phyloP scores from a whole-genome alignment of 352 stramenopile species.

The Phytopythium montanum region DNA sequence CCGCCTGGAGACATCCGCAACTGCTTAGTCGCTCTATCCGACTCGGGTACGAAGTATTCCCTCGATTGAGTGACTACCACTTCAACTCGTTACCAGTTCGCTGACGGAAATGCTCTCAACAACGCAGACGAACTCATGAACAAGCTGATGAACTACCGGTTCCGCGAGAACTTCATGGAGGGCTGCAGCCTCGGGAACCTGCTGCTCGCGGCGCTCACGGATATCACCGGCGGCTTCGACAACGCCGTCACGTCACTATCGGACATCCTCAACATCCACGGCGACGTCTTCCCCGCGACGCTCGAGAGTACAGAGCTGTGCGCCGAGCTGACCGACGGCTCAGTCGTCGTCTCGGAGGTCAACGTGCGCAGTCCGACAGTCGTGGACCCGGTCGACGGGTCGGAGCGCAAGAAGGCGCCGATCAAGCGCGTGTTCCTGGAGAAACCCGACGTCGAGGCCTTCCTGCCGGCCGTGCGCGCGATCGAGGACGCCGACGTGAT shows the following conservation, averaged over 20 bases:
- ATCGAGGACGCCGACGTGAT: constrained; percentile 88
- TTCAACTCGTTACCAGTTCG: not conserved
- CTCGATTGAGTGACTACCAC: not conserved
- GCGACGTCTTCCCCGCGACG: constrained; percentile 76
- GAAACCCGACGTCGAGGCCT: constrained; percentile 68
- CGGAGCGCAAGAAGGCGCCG: constrained; percentile 46
- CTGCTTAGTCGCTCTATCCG: constrained; percentile 78
- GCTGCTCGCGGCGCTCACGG: constrained; percentile 72
- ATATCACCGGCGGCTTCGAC: constrained; percentile 81
- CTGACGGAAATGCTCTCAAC: not conserved
- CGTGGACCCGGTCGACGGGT: constrained; percentile 20
- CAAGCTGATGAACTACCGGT: constrained; percentile 88
- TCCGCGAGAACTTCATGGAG: constrained; percentile 87
- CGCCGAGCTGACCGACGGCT: constrained; percentile 69
- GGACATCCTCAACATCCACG: constrained; percentile 84
- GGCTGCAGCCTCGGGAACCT: constrained; percentile 82
- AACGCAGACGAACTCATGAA: constrained; percentile 74
- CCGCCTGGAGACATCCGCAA: constrained; percentile 84
- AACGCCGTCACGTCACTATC: constrained; percentile 77
- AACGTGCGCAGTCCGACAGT: constrained; percentile 73
- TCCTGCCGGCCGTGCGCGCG: constrained; percentile 64
- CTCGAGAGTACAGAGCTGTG: constrained; percentile 81
- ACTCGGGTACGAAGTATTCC: constrained; percentile 46
- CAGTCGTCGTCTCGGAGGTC: constrained; percentile 73
- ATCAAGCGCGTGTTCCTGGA: constrained; percentile 84